phyloP scores from a whole-genome alignment of 805 yeast genomes.

The Barnettozyma vustinii region DNA sequence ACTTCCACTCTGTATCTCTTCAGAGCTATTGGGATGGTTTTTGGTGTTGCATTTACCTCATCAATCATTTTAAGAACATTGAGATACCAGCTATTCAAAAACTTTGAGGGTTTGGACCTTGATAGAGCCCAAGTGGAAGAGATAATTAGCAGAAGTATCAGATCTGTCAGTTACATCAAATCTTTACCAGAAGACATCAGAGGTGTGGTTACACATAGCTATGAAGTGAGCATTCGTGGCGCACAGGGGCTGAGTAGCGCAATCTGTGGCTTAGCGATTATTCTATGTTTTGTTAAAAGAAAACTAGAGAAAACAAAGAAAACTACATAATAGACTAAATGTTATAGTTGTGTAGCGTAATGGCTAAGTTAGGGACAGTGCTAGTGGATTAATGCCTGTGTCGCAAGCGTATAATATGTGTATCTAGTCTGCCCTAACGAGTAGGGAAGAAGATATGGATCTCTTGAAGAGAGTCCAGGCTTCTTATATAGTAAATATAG shows the following conservation, averaged over 20 bases:
- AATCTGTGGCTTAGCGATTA: constrained; percentile 7
- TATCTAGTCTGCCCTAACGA: too few species aligned
- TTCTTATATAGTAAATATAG: too few species aligned
- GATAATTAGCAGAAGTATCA: constrained; percentile 11
- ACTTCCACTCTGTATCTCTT: constrained; percentile 61
- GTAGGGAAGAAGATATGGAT: too few species aligned
- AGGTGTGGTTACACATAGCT: constrained; percentile 6
- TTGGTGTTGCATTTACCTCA: constrained; percentile 46
- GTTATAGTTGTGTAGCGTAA: too few species aligned
- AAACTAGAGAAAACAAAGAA: neutral
- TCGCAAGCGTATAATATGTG: too few species aligned
- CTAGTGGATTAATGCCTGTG: too few species aligned
- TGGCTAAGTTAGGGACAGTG: too few species aligned
- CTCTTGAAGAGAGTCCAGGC: too few species aligned
- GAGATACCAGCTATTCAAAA: constrained; percentile 7
- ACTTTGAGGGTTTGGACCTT: constrained; percentile 9
- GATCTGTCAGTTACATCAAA: constrained; percentile 16
- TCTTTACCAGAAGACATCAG: constrained; percentile 11
- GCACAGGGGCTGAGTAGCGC: constrained; percentile 11
- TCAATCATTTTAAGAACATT: constrained; percentile 11
- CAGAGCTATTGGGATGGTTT: constrained; percentile 57
- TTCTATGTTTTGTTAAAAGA: constrained; percentile 9
- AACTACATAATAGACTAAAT: constrained; percentile 1
- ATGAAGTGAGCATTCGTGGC: constrained; percentile 14
- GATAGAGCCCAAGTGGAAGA: constrained; percentile 6